Evolutionary conservation across 176 grass and related monocot genomes (phyloP), one percentile per base, ranked within the genome.

Genomic region (Zea mays): DNA sequence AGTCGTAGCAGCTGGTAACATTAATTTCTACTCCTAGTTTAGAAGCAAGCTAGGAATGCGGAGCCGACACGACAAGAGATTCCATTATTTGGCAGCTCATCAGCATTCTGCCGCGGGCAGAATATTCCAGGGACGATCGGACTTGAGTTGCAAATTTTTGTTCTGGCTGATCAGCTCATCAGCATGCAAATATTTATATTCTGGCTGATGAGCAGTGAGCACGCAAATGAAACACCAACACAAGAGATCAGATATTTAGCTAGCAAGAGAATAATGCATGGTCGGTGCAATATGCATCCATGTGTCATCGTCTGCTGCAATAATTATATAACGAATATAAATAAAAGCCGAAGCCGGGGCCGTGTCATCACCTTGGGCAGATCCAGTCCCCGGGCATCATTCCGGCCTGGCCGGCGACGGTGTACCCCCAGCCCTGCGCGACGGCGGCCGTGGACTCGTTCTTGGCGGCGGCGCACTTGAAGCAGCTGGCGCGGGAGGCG

Each of bases 351-450:
- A 1, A 1, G 27, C 27, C 27, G 27, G 27, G 27, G 27, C 27
- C 27, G 27, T 27, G 27, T 27, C 27, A 27, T 27, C 27, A 27
- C 93, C 93, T 93, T 55, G 90, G 69, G 78, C 94, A 97, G 20
- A 91, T 86, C 94, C 94, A 97, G 81, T 97, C 94, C 36, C 94
- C 94, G 4, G 91, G 84, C 58, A 88, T 97, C 94, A 89, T 93
- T 5, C 82, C 86, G 38, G 84, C n/a, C 17, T 87, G 91, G 6
- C 62, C 79, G 34, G 84, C 66, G 27, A 41, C n/a, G 71, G 80
- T 62, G 84, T 72, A 91, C 2, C 84, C 94, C 94, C 94, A 97
- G 2, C 87, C 86, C 43, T 90, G 86, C 1, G 91, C 89, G 13
- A 97, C 88, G 64, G 82, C 85, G 43, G 78, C 90, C 37, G 60